Conservation (phyloP, 495 filamentous ascomycete genomes). For the Penicillium riverlandense region DNA sequence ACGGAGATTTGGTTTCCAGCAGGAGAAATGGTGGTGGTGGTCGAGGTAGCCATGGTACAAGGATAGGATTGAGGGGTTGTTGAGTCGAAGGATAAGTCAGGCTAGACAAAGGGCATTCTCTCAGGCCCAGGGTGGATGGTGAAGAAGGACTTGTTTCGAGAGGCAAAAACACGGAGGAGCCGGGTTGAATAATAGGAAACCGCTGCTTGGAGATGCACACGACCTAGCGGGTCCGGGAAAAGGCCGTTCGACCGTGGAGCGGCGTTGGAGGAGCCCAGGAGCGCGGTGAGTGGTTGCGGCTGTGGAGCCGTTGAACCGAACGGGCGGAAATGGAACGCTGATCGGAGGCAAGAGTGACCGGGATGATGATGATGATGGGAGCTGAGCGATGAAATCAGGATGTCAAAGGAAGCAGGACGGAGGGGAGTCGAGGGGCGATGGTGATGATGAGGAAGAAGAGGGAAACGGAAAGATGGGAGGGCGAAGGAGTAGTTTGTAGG, state of each 20-base stretch:
- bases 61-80: constrained; percentile 1
- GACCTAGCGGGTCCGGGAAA: constrained; percentile 1
- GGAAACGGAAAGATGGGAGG: not conserved
- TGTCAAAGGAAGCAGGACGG: not conserved
- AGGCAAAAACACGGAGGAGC: constrained; percentile 5
- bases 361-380: not conserved
- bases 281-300: constrained; percentile 14
- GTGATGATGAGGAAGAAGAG: not conserved
- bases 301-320: constrained; percentile 5
- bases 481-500: not conserved
- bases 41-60: constrained; percentile 31
- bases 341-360: constrained; percentile 1
- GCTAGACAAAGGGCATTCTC: not conserved
- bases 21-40: constrained; percentile 21
- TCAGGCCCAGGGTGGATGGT: not conserved
- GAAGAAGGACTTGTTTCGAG: not conserved
- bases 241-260: constrained; percentile 6
- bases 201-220: constrained; percentile 10
- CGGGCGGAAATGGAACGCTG: no score
- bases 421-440: not conserved
- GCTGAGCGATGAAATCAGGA: no score
- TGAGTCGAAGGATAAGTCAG: not conserved
- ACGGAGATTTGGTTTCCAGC: constrained; percentile 32
- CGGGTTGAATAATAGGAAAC: constrained; percentile 8
- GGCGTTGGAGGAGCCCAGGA: not conserved